Percentiles rank a stretch among this genome's conserved stretches.
Evolutionary conservation across 306 rosid genomes (phyloP).

Genomic region (Malus sieversii): DNA sequence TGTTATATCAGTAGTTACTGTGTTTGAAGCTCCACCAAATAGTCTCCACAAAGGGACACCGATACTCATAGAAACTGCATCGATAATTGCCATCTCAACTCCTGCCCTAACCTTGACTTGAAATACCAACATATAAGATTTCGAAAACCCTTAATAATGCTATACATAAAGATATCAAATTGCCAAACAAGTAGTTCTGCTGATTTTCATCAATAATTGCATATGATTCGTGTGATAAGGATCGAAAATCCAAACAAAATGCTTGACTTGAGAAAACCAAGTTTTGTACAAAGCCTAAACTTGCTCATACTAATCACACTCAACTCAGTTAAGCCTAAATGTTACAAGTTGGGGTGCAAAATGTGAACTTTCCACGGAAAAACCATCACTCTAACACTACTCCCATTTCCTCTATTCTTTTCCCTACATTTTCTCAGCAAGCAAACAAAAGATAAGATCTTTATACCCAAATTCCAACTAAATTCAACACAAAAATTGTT

Average conservation of each 20-base stretch:
- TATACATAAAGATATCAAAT: not conserved
- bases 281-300: not conserved
- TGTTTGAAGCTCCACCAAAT: constrained; percentile 81
- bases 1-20: constrained; percentile 77
- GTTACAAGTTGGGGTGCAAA: not conserved
- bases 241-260: not conserved
- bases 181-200: not conserved
- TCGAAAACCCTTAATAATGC: not conserved
- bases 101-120: constrained; percentile 91
- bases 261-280: not conserved
- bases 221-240: not conserved
- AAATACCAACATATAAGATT: not conserved
- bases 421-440: not conserved
- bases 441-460: not conserved
- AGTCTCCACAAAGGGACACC: constrained; percentile 86
- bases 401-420: not conserved
- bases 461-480: not conserved
- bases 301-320: not conserved
- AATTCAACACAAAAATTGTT: not conserved
- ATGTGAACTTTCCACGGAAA: not conserved
- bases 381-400: not conserved
- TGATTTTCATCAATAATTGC: not conserved
- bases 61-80: constrained; percentile 75
- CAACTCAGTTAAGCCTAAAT: not conserved
- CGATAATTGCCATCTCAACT: constrained; percentile 89